These are phyloP conservation scores for Neoascochyta sp. DNA, from an alignment of 2,329 filamentous ascomycete genomes.

Conservation along the genomic window DNA sequence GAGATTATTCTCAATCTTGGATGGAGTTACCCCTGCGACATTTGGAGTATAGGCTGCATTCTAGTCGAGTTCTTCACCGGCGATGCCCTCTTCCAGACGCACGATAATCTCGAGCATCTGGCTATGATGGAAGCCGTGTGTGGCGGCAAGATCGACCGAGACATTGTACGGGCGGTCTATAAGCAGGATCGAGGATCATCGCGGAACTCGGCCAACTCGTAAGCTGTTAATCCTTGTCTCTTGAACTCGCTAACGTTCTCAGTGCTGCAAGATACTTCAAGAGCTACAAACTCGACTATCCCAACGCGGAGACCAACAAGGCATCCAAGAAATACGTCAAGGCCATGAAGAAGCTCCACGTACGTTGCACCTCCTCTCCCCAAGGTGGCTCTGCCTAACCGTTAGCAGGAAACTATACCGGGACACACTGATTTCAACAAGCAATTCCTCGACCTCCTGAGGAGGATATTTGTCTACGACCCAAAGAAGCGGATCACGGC, in stretches of 20 bases:
- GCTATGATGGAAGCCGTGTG: constrained; percentile 67
- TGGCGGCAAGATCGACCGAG: constrained; percentile 53
- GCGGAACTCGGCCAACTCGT: constrained; percentile 56
- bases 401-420: constrained; percentile 59
- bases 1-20: constrained; percentile 66
- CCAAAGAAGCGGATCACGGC: constrained; percentile 63
- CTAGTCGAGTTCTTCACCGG: constrained; percentile 66
- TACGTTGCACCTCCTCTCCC: constrained; percentile 36
- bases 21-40: constrained; percentile 66
- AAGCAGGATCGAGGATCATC: constrained; percentile 45
- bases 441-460: constrained; percentile 60
- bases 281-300: constrained; percentile 58
- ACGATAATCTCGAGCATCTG: constrained; percentile 65
- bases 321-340: constrained; percentile 64
- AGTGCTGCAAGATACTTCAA: constrained; percentile 51
- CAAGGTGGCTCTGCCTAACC: constrained; percentile 9
- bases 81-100: constrained; percentile 65
- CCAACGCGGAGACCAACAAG: constrained; percentile 59
- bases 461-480: constrained; percentile 64
- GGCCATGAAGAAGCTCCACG: constrained; percentile 62
- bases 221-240: constrained; percentile 26
- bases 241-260: constrained; percentile 26
- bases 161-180: constrained; percentile 53
- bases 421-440: constrained; percentile 58
- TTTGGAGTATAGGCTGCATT: constrained; percentile 68